These are phyloP conservation scores for Fomitopsis serialis DNA, from an alignment of 768 basidiomycete species.

Conservation along the genomic window DNA sequence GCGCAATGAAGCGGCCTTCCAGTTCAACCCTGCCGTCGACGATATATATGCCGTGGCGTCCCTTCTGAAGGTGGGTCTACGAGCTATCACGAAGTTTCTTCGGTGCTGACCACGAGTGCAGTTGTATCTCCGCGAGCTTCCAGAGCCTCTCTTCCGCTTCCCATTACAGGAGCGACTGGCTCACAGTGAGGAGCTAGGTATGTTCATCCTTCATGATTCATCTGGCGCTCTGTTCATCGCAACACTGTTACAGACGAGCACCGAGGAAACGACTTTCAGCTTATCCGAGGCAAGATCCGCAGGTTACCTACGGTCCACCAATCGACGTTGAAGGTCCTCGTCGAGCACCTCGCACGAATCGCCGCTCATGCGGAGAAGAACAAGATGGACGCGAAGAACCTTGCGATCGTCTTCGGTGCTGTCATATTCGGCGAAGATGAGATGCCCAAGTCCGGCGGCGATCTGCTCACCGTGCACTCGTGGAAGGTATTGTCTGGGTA, in stretches of 20 bases:
- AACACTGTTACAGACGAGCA: slow-evolving; percentile 53
- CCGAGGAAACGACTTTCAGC: slow-evolving; percentile 58
- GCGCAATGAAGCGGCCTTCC: slow-evolving; percentile 70
- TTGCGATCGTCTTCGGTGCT: slow-evolving; percentile 85
- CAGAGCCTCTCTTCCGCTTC: slow-evolving; percentile 85
- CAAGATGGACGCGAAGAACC: slow-evolving; percentile 92
- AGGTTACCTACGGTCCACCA: slow-evolving; percentile 81
- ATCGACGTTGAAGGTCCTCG: slow-evolving; percentile 70
- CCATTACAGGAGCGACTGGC: slow-evolving; percentile 77
- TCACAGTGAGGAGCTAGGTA: slow-evolving; percentile 74
- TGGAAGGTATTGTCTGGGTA: slow-evolving; percentile 53
- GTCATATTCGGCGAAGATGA: slow-evolving; percentile 94
- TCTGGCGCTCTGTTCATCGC: background rate
- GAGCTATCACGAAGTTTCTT: background rate
- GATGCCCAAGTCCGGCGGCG: slow-evolving; percentile 62
- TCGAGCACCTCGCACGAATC: slow-evolving; percentile 81
- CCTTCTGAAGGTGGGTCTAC: slow-evolving; percentile 64
- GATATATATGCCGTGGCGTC: slow-evolving; percentile 84
- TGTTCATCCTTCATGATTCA: slow-evolving; percentile 5
- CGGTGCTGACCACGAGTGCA: slow-evolving; percentile 34
- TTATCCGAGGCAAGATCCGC: slow-evolving; percentile 85
- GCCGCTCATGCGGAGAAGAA: slow-evolving; percentile 64
- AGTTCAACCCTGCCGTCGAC: slow-evolving; percentile 64
- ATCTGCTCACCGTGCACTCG: slow-evolving; percentile 70
- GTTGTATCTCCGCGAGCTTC: slow-evolving; percentile 74